A percentile compares a stretch with the other conserved stretches of the same genome.
Conservation (phyloP, 2,329 filamentous ascomycete species). For the Verticillium albo-atrum region DNA sequence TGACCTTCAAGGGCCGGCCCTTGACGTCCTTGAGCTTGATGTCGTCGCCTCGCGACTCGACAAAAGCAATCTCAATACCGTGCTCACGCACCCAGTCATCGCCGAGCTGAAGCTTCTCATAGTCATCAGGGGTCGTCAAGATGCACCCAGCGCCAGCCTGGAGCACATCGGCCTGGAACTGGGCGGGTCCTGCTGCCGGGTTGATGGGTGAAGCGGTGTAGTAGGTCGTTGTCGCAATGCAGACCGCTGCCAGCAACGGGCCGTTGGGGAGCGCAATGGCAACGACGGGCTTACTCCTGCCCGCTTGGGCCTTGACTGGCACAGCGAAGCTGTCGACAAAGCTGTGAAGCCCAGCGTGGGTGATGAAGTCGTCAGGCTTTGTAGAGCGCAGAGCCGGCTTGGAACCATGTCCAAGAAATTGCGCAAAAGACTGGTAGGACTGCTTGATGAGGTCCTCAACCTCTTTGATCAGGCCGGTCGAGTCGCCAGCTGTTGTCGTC, state of each 20-base stretch:
- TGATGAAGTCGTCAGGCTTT: slow-evolving; percentile 19
- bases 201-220: slow-evolving; percentile 50
- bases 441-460: slow-evolving; percentile 19
- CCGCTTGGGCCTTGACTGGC: slow-evolving; percentile 11
- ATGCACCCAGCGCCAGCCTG: slow-evolving; percentile 42
- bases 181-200: slow-evolving; percentile 40
- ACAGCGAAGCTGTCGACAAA: slow-evolving; percentile 29
- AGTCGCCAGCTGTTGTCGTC: slow-evolving; percentile 14
- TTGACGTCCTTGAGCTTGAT: slow-evolving; percentile 22
- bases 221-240: slow-evolving; percentile 42
- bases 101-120: slow-evolving; percentile 31
- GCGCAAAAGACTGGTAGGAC: slow-evolving; percentile 32
- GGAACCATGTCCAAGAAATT: slow-evolving; percentile 22
- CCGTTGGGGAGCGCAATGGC: slow-evolving; percentile 51
- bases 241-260: slow-evolving; percentile 44
- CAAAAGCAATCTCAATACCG: slow-evolving; percentile 32
- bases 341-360: slow-evolving; percentile 22
- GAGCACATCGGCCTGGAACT: slow-evolving; percentile 45
- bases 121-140: slow-evolving; percentile 36
- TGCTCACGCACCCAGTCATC: slow-evolving; percentile 21
- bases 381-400: slow-evolving; percentile 23
- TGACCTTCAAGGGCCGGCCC: slow-evolving; percentile 8
- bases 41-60: slow-evolving; percentile 30
- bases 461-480: slow-evolving; percentile 12
- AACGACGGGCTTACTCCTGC: slow-evolving; percentile 33